Base-by-base conservation (phyloP, 129 eudicot species). In the Ambrosia artemisiifolia region DNA sequence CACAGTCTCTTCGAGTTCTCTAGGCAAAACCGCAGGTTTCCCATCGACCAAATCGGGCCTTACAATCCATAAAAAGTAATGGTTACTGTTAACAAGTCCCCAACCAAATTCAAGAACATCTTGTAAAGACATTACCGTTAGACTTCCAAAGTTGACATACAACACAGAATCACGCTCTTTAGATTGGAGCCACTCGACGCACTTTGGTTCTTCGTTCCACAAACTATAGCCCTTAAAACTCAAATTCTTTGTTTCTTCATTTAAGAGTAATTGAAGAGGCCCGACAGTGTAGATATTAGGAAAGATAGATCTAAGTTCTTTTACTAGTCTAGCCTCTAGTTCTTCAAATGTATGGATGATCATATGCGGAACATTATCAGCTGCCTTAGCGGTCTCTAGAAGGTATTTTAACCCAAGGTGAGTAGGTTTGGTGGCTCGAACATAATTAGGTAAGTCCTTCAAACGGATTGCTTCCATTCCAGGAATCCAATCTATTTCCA, bases 71-170 rank as follows among this genome's bases (percentile, higher is more conserved):
- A 35, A 35, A 35, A 35, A 35, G 40, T 35, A 35, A 35, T 35
- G 40, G 40, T 16, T 11, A 7, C 53, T 70, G 35, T 70, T 70
- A 33, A 49, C 75, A n/a, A 70, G 75, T 17, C 75, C 75, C 50
- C 43, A 53, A 10, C 64, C 75, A 2, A 69, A 69, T 35, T 69
- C 63, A 8, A 69, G 8, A 5, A 69, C 4, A 3, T 69, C 44
- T 49, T 69, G 12, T 28, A 17, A 6, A 24, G 74, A 33, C 30
- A 38, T 36, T 18, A 13, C 50, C 6, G 50, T n/a, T 16, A 64
- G 13, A 19, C 69, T 64, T 10, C 69, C 69, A 64, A 64, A 64
- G 28, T 64, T 64, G 13, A 64, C 51, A n/a, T 64, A 64, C 12
- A 64, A 4, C 49, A 64, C 69, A 3, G 51, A 64, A 13, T 11